Evolutionary conservation across 305 asterid genomes (phyloP).

Genomic region (Fraxinus xanthoxyloides): DNA sequence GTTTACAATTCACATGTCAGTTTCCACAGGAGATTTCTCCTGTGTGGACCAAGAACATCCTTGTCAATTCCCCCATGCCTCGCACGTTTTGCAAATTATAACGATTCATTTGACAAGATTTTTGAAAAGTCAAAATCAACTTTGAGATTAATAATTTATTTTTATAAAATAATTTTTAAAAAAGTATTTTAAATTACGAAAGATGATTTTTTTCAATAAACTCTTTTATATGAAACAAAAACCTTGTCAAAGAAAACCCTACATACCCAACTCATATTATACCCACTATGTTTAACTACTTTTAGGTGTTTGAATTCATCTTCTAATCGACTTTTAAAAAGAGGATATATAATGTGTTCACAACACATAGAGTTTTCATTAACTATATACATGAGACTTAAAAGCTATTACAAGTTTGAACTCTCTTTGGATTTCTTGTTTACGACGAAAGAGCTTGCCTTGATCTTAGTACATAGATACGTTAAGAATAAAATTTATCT

Average conservation of each 20-base stretch:
- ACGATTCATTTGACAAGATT: background rate
- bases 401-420: background rate
- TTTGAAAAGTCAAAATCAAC: background rate
- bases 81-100: background rate
- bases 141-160: no score
- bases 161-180: no score
- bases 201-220: no score
- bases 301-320: background rate
- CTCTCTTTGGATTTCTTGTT: background rate
- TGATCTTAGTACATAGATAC: background rate
- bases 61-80: background rate
- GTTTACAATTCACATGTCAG: background rate
- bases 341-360: background rate
- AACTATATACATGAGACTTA: background rate
- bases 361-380: no score
- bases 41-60: background rate
- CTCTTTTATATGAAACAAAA: background rate
- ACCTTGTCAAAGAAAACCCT: background rate
- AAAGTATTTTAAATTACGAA: no score
- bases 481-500: background rate
- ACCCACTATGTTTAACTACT: background rate
- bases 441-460: background rate
- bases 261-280: background rate
- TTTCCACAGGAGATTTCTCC: constrained; percentile 3
- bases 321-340: background rate